These are phyloP conservation scores for Pythium dissimile DNA, from an alignment of 352 stramenopile genomes.

Conservation along the genomic window DNA sequence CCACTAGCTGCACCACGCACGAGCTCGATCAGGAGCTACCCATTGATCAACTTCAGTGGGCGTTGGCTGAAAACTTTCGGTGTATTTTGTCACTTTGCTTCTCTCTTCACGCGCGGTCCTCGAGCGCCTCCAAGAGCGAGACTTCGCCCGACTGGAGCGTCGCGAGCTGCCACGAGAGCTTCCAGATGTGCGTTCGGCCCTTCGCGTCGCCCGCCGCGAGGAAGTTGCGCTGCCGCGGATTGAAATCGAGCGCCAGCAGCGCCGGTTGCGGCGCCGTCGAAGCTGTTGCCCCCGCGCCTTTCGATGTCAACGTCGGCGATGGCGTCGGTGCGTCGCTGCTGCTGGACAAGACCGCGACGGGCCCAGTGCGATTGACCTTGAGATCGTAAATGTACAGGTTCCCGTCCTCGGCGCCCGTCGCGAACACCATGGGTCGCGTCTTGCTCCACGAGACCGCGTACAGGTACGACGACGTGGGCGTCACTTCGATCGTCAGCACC, in stretches of 20 bases:
- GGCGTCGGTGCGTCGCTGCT: neutral
- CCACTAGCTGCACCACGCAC: too few species aligned
- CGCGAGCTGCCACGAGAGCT: constrained; percentile 76
- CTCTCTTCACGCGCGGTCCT: constrained; percentile 17
- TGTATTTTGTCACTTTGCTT: neutral
- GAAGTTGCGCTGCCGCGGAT: constrained; percentile 81
- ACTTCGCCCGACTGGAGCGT: constrained; percentile 74
- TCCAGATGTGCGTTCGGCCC: constrained; percentile 77
- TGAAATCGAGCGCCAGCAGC: constrained; percentile 75
- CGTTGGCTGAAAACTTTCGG: too few species aligned
- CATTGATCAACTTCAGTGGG: too few species aligned
- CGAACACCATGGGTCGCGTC: constrained; percentile 74
- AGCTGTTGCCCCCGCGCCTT: too few species aligned
- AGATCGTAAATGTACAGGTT: constrained; percentile 79
- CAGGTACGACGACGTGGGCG: constrained; percentile 62
- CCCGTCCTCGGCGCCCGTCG: constrained; percentile 61
- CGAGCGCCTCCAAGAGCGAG: constrained; percentile 46
- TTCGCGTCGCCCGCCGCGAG: constrained; percentile 62
- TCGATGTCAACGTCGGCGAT: neutral
- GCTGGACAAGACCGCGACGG: constrained; percentile 37
- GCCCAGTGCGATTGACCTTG: constrained; percentile 44
- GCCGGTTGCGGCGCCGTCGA: constrained; percentile 17
- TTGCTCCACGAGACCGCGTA: constrained; percentile 75
- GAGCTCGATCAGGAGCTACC: too few species aligned
- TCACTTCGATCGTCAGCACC: constrained; percentile 62